Evolutionary conservation across 495 filamentous ascomycete species (phyloP).

Genomic region (Hypoxylon trugodes): DNA sequence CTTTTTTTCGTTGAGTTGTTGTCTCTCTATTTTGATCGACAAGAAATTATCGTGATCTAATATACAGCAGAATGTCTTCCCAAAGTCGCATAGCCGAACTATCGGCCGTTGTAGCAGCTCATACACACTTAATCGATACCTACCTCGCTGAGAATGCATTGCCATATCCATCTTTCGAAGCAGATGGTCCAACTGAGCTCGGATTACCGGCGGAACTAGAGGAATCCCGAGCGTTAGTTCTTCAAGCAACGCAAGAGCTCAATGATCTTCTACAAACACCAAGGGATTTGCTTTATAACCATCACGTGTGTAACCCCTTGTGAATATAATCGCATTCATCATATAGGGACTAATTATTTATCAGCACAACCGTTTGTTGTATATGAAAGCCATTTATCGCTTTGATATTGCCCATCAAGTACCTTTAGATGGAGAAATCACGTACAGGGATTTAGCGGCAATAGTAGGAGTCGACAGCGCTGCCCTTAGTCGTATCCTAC

Average conservation of each 20-base stretch:
- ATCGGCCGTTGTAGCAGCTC: background rate
- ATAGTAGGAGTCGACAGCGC: conserved; percentile 30
- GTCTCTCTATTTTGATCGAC: too few species aligned
- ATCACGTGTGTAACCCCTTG: conserved; percentile 9
- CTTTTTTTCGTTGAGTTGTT: too few species aligned
- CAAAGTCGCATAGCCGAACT: conserved; percentile 18
- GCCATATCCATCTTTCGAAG: conserved; percentile 20
- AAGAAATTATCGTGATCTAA: too few species aligned
- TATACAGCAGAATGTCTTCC: background rate
- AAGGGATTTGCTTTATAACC: conserved; percentile 17
- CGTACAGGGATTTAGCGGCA: conserved; percentile 48
- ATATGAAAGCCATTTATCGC: conserved; percentile 46
- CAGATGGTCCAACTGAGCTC: conserved; percentile 14
- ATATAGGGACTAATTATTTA: background rate
- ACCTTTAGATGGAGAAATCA: conserved; percentile 43
- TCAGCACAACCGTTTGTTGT: conserved; percentile 37
- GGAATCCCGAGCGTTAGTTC: background rate
- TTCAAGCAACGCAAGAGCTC: conserved; percentile 28
- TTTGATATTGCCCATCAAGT: conserved; percentile 48
- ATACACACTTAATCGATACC: conserved; percentile 8
- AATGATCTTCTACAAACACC: conserved; percentile 25
- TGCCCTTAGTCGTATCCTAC: conserved; percentile 51
- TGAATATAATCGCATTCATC: too few species aligned
- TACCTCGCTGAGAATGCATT: conserved; percentile 6
- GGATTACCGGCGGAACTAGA: conserved; percentile 18